Evolutionary conservation across 2,329 filamentous ascomycete genomes (phyloP), one percentile per base, ranked within the genome.

Genomic region (Apiospora pterosperma): DNA sequence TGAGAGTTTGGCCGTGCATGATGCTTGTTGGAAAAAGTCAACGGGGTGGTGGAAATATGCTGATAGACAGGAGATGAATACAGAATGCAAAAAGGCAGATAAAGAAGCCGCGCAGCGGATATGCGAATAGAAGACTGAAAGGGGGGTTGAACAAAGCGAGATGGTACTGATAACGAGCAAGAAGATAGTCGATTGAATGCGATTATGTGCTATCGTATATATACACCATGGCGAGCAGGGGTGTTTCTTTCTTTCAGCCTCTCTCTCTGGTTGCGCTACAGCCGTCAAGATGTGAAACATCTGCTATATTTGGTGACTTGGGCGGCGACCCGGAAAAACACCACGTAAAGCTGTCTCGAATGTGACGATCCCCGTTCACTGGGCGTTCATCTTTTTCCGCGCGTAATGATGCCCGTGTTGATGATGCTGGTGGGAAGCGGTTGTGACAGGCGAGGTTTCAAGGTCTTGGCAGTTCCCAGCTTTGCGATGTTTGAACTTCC

Each of bases 361-460:
- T n/a, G n/a, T n/a, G n/a, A n/a, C n/a, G n/a, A n/a, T n/a, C n/a
- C n/a, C n/a, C n/a, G n/a, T n/a, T n/a, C n/a, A n/a, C n/a, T n/a
- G n/a, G n/a, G n/a, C n/a, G n/a, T n/a, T n/a, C n/a, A n/a, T n/a
- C n/a, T n/a, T n/a, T n/a, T n/a, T n/a, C n/a, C n/a, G n/a, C n/a
- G n/a, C n/a, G n/a, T n/a, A n/a, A n/a, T n/a, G n/a, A n/a, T n/a
- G n/a, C n/a, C n/a, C n/a, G n/a, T n/a, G n/a, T n/a, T n/a, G n/a
- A n/a, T n/a, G n/a, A n/a, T n/a, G n/a, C n/a, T n/a, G n/a, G n/a
- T 34, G 48, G 48, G 48, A 25, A 28, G 28, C n/a, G 48, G 48
- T n/a, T 31, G 48, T 55, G 48, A 55, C 48, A 55, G 48, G 48
- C 48, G 48, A 28, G 34, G 48, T 55, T 55, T 55, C 48, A 55